A percentile compares a stretch with the other conserved stretches of the same genome.
phyloP scores from a whole-genome alignment of 352 stramenopile genomes.

The Phytophthora colocasiae region DNA sequence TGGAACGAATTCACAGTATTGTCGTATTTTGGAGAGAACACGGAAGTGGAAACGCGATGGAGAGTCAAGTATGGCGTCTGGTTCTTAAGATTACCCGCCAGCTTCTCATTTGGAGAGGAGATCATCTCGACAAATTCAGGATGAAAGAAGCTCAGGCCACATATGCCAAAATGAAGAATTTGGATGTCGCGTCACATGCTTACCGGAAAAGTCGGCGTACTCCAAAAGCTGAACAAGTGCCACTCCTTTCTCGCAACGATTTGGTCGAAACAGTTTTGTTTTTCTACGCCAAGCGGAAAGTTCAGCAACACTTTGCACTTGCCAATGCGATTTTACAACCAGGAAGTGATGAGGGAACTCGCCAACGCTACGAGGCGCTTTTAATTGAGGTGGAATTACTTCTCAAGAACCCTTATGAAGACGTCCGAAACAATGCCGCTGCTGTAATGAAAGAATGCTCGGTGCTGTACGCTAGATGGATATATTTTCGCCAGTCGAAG shows the following conservation, averaged over 20 bases:
- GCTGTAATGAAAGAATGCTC: conserved; percentile 59
- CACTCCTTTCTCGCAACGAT: conserved; percentile 68
- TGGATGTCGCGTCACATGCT: conserved; percentile 59
- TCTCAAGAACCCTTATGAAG: conserved; percentile 65
- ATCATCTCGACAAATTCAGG: conserved; percentile 47
- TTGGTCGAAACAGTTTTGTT: conserved; percentile 71
- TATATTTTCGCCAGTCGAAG: conserved; percentile 48
- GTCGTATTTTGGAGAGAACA: conserved; percentile 61
- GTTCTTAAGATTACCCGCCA: conserved; percentile 57
- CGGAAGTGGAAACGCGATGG: conserved; percentile 50
- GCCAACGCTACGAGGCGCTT: conserved; percentile 50
- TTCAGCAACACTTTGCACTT: conserved; percentile 71
- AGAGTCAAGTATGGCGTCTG: conserved; percentile 63
- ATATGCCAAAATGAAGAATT: conserved; percentile 57
- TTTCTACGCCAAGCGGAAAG: conserved; percentile 66
- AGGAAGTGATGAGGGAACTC: conserved; percentile 18
- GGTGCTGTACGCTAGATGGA: conserved; percentile 64
- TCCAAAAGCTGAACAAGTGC: conserved; percentile 33
- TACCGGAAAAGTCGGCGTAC: conserved; percentile 34
- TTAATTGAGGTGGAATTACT: conserved; percentile 57
- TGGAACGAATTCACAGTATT: conserved; percentile 49
- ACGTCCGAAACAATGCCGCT: conserved; percentile 48
- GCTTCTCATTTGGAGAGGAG: conserved; percentile 64
- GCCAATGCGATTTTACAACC: conserved; percentile 48
- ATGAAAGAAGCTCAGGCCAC: conserved; percentile 58